Base-by-base conservation (phyloP, 164 flowering plant genomes). In the Dillenia turbinata region DNA sequence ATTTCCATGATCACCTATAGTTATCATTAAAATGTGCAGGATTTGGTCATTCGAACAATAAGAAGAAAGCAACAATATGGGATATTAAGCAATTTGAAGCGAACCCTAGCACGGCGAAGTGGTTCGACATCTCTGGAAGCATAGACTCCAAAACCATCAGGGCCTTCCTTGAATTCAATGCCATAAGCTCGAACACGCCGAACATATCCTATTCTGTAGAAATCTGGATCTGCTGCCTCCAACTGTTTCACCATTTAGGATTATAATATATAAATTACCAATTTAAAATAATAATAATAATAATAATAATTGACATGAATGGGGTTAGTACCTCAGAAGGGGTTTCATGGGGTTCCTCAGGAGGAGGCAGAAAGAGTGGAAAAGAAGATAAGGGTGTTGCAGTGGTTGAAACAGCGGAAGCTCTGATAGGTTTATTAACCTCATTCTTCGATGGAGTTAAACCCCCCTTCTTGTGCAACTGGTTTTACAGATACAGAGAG, bases 211-310 rank as follows among this genome's bases (percentile, higher is more conserved):
- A 94, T 94, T 81, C 75, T 94, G 68, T 90, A 94, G 71, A 94
- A 94, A 66, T 90, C 97, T 12, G 98, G 98, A 70, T 94, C 98
- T 54, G 88, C 93, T 17, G 83, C 82, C 69, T 89, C 96, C 83
- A 90, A 71, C 96, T 90, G 62, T 40, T 17, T 33, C 16, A 66
- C 45, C 10, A 26, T 12, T 46, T 11, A 51, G 13, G 33, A 43
- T 14, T 49, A 9, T 50, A 17, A 45, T 43, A 43, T 15, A 2
- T 45, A 43, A 8, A 12, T 14, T 24, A 54, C 8, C 51, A 48
- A 49, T 12, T 2, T 1, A 44, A 26, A 58, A 45, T 16, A 17
- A n/a, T 13, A 15, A 22, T 52, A 52, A 59, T 12, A 58, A 45
- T 16, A 17, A n/a, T 13, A 15, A 22, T 52, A 52, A 59, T 12